A percentile compares a stretch with the other conserved stretches of the same genome.
These are phyloP conservation scores for Alliaria petiolata DNA, from an alignment of 345 rosid genomes.

Conservation along the genomic window DNA sequence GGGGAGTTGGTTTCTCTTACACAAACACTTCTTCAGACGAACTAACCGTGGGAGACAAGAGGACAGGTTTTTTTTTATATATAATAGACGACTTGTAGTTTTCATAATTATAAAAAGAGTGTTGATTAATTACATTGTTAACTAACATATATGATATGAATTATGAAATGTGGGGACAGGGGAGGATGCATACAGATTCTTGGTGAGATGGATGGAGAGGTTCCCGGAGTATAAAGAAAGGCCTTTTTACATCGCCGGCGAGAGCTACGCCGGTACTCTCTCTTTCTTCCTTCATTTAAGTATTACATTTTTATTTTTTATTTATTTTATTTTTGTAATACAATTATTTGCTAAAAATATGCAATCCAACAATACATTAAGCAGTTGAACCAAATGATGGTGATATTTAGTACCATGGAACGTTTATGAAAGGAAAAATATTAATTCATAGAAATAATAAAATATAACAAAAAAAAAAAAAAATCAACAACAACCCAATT, in stretches of 20 bases:
- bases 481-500: conserved; percentile 11
- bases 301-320: background rate
- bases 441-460: background rate
- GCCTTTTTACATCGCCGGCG: conserved; percentile 83
- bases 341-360: background rate
- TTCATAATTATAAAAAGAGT: background rate
- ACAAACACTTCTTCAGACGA: conserved; percentile 58
- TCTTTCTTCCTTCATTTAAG: background rate
- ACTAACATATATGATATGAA: background rate
- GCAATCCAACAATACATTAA: background rate
- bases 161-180: conserved; percentile 43
- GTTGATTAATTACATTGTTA: background rate
- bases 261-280: conserved; percentile 82
- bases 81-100: background rate
- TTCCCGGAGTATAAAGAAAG: conserved; percentile 69
- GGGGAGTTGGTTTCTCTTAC: conserved; percentile 88
- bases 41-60: conserved; percentile 61
- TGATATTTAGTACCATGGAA: background rate
- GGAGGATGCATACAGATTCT: conserved; percentile 59
- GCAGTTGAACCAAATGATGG: conserved; percentile 24
- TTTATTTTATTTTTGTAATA: background rate
- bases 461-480: background rate
- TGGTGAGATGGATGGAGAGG: conserved; percentile 64
- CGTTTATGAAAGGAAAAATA: background rate
- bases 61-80: conserved; percentile 59